These are phyloP conservation scores for Bacidia gigantensis DNA, from an alignment of 495 filamentous ascomycete species.

Conservation along the genomic window DNA sequence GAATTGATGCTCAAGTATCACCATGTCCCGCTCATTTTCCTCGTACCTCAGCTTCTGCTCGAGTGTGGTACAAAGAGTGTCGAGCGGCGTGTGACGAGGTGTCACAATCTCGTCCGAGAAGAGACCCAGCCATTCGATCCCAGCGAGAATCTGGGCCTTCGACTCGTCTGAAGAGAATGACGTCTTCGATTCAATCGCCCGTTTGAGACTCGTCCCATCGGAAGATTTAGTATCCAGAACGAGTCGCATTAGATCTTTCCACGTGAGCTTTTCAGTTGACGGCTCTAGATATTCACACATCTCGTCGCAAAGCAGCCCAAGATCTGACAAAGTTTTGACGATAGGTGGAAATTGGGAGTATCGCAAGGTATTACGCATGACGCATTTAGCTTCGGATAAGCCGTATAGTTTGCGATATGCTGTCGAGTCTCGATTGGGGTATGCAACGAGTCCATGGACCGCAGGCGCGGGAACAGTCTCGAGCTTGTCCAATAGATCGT, in stretches of 20 bases:
- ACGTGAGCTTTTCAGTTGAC: neutral
- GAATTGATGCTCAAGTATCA: conserved; percentile 16
- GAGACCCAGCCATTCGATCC: conserved; percentile 4
- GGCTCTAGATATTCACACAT: conserved; percentile 1
- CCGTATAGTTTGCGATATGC: conserved; percentile 74
- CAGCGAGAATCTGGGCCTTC: conserved; percentile 3
- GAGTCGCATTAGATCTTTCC: neutral
- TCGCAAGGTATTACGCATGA: conserved; percentile 16
- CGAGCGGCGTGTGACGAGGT: conserved; percentile 6
- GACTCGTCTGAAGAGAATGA: neutral
- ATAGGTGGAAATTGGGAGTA: conserved; percentile 17
- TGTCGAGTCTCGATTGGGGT: conserved; percentile 85
- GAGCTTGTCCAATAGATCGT: conserved; percentile 1
- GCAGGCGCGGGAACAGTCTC: neutral
- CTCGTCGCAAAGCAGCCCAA: conserved; percentile 9
- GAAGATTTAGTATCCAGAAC: neutral
- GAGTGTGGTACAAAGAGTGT: conserved; percentile 11
- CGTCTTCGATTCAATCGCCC: neutral
- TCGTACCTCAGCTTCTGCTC: conserved; percentile 11
- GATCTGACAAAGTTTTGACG: conserved; percentile 15
- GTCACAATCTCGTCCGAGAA: conserved; percentile 8
- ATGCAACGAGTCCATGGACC: conserved; percentile 65
- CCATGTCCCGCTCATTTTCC: conserved; percentile 12
- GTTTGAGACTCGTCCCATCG: neutral
- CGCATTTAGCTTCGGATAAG: conserved; percentile 11